phyloP scores from a whole-genome alignment of 2,329 filamentous ascomycete species.

The Fusarium setosum region DNA sequence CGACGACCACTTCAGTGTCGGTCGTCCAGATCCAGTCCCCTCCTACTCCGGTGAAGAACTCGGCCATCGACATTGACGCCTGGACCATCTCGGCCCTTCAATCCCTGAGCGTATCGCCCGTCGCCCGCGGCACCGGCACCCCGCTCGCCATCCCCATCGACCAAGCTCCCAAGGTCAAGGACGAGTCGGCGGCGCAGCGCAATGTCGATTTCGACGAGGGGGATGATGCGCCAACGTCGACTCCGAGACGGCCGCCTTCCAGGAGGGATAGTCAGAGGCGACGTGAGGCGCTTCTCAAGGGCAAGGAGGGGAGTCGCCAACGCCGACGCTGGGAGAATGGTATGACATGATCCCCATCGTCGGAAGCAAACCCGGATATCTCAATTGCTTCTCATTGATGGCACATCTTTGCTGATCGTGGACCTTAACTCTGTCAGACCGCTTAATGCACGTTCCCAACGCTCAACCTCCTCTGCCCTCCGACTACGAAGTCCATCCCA shows the following conservation, averaged over 20 bases:
- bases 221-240: constrained; percentile 39
- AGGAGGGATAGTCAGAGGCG: constrained; percentile 66
- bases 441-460: constrained; percentile 86
- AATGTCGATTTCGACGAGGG: constrained; percentile 35
- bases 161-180: constrained; percentile 49
- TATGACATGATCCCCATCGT: constrained; percentile 52
- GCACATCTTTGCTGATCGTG: constrained; percentile 25
- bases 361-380: not conserved
- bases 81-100: constrained; percentile 73
- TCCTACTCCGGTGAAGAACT: constrained; percentile 40
- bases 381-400: not conserved
- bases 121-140: constrained; percentile 69
- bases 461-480: constrained; percentile 82
- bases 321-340: constrained; percentile 96
- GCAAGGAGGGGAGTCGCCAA: constrained; percentile 89
- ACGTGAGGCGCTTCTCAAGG: constrained; percentile 84
- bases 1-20: constrained; percentile 34
- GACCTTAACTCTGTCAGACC: constrained; percentile 70
- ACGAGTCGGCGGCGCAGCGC: constrained; percentile 19
- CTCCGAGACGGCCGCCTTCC: constrained; percentile 58
- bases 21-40: constrained; percentile 30
- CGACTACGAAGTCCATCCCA: constrained; percentile 87
- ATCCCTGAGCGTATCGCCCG: constrained; percentile 65
- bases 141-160: constrained; percentile 83
- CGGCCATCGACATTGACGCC: constrained; percentile 69